Evolutionary conservation across 805 yeast species (phyloP).

Genomic region (Zygosaccharomyces bailii): DNA sequence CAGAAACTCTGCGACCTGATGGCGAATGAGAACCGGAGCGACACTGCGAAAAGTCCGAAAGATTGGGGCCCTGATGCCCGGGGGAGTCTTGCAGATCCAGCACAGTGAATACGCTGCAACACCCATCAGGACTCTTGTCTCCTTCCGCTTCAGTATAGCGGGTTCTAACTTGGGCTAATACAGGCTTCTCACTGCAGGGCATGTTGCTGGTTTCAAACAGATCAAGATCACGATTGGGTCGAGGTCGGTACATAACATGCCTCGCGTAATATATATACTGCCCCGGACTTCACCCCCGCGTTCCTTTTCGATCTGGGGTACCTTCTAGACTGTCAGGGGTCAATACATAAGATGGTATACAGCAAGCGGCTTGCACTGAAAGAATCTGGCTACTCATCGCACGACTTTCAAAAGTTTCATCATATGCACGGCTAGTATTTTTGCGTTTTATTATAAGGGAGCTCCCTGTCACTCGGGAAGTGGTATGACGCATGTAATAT

Average conservation of each 20-base stretch:
- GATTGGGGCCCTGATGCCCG: neutral
- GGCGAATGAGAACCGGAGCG: conserved; percentile 6
- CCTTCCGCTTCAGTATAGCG: conserved; percentile 1
- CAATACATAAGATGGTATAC: neutral
- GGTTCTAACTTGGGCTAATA: conserved; percentile 4
- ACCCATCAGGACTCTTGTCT: neutral
- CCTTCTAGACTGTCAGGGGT: neutral
- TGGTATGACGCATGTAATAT: neutral
- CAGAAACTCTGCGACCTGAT: conserved; percentile 1
- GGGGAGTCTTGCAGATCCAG: neutral
- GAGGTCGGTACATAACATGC: too few species aligned
- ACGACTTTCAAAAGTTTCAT: neutral
- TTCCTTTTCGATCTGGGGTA: conserved; percentile 4
- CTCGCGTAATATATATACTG: neutral
- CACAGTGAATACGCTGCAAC: neutral
- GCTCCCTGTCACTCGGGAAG: neutral
- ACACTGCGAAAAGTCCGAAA: conserved; percentile 6
- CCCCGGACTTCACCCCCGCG: conserved; percentile 1
- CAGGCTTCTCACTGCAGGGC: conserved; percentile 6
- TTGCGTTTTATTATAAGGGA: neutral
- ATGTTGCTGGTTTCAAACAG: too few species aligned
- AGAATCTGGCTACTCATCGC: neutral
- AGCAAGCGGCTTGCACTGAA: neutral
- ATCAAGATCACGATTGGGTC: too few species aligned
- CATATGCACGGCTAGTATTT: neutral